Conservation (phyloP, 2,329 filamentous ascomycete species). For the Thielaviopsis ethacetica region DNA sequence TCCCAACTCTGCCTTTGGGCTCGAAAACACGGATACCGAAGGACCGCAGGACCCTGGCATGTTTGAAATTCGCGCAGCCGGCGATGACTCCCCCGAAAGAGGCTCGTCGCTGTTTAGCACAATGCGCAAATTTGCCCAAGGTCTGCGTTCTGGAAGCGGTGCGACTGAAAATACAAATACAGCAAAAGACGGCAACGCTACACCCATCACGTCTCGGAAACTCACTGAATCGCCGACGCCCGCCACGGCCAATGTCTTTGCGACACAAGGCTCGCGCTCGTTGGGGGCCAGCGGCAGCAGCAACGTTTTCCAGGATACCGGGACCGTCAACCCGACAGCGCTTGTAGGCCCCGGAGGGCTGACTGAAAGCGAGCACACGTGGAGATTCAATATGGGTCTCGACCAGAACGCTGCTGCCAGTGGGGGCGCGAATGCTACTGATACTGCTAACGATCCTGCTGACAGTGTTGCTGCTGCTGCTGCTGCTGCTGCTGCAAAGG, state of each 20-base stretch:
- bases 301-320: not conserved
- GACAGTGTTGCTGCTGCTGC: not conserved
- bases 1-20: constrained; percentile 12
- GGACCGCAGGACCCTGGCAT: constrained; percentile 4
- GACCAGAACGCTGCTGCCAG: not conserved
- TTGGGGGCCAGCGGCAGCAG: not conserved
- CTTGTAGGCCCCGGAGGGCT: not conserved
- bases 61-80: constrained; percentile 1
- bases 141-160: constrained; percentile 4
- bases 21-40: not conserved
- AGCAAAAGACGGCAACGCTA: not conserved
- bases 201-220: not conserved
- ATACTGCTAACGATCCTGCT: not conserved
- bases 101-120: constrained; percentile 4
- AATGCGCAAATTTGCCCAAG: constrained; percentile 3
- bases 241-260: constrained; percentile 16
- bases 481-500: not conserved
- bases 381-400: not conserved
- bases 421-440: not conserved
- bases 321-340: constrained; percentile 3
- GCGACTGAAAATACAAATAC: not conserved
- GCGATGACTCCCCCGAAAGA: constrained; percentile 1
- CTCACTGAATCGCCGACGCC: constrained; percentile 13
- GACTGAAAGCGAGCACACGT: not conserved
- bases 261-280: not conserved